These are phyloP conservation scores for Trichaptum fuscoviolaceum DNA, from an alignment of 768 basidiomycete species.

Conservation along the genomic window DNA sequence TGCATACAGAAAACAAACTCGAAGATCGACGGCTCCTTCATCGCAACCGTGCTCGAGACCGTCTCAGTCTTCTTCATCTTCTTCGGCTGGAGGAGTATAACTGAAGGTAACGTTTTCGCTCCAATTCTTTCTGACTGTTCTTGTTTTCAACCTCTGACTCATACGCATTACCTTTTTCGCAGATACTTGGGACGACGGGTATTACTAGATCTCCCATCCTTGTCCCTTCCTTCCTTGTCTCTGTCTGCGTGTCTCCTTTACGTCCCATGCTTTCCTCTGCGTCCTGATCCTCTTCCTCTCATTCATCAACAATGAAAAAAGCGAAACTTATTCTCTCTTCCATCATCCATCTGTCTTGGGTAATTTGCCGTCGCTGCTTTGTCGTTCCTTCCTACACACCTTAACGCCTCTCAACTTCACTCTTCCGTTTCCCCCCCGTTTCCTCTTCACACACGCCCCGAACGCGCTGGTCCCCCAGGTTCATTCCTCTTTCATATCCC, in stretches of 20 bases:
- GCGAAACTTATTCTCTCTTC: background rate
- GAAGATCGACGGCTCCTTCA: constrained; percentile 82
- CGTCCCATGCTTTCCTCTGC: background rate
- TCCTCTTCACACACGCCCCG: background rate
- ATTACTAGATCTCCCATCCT: background rate
- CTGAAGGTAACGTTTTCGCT: constrained; percentile 60
- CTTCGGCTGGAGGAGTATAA: constrained; percentile 83
- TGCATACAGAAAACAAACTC: constrained; percentile 48
- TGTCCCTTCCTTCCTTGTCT: background rate
- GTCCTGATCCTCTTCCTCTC: background rate
- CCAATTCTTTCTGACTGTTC: background rate
- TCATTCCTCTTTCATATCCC: background rate
- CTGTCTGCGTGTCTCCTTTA: background rate
- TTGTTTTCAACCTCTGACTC: background rate
- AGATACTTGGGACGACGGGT: background rate
- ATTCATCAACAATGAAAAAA: background rate
- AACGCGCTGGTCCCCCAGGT: background rate
- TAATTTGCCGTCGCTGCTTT: background rate
- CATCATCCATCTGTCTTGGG: background rate
- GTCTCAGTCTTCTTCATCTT: constrained; percentile 63
- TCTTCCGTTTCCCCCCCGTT: background rate
- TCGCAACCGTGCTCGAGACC: constrained; percentile 82
- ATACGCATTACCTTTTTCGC: background rate
- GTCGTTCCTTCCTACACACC: background rate
- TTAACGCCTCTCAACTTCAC: background rate